A percentile compares a stretch with the other conserved stretches of the same genome.
These are phyloP conservation scores for Fusarium sacchari DNA, from an alignment of 2,329 filamentous ascomycete genomes.

Conservation along the genomic window DNA sequence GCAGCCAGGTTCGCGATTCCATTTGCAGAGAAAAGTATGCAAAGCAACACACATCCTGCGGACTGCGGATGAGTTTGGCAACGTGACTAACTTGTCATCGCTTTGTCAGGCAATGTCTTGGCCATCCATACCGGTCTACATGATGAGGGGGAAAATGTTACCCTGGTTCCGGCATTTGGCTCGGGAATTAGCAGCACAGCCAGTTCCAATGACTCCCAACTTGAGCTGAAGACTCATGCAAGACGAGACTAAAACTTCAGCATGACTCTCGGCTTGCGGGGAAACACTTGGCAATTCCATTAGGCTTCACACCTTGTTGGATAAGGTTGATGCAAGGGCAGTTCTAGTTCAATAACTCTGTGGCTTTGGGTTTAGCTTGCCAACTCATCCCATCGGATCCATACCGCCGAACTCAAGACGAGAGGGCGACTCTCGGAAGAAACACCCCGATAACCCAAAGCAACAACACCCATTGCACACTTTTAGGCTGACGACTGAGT, in stretches of 20 bases:
- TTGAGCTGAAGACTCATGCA: background rate
- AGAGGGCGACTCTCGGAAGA: background rate
- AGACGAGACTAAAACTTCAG: background rate
- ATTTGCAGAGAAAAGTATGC: background rate
- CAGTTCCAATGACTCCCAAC: background rate
- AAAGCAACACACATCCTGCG: background rate
- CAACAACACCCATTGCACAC: background rate
- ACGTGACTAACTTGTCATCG: background rate
- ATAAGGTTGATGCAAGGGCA: background rate
- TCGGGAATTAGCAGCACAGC: conserved; percentile 1
- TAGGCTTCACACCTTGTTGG: background rate
- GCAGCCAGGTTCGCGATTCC: background rate
- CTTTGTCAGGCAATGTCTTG: background rate
- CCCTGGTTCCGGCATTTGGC: background rate
- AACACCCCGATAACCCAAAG: background rate
- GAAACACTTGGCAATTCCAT: background rate
- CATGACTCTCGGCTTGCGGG: background rate
- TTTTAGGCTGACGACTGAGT: background rate
- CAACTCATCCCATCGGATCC: background rate
- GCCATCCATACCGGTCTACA: background rate
- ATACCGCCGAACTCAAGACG: background rate
- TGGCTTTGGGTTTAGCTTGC: background rate
- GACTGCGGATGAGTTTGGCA: too few relatives aligned
- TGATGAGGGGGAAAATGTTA: background rate
- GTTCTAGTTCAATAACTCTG: background rate